Base-by-base conservation (phyloP, 331 rosid genomes). In the Rosa hybrid region DNA sequence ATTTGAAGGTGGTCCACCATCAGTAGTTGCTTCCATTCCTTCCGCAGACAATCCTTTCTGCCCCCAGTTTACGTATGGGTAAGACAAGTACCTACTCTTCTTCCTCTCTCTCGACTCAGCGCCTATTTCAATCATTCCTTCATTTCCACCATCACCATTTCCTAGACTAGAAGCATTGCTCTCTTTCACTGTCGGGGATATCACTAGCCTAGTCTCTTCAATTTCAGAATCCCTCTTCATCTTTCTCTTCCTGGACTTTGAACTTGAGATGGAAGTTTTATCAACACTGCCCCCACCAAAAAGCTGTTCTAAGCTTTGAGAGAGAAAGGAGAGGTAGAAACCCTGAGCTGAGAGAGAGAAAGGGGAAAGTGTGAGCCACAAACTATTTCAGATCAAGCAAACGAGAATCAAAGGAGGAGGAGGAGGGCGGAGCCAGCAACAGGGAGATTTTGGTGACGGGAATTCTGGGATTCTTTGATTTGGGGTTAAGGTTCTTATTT, bases 11-110 rank as follows among this genome's bases (percentile, higher is more conserved):
- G 84, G 73, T 76, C 73, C 86, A 23, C 74, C 57, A 65, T 57
- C 82, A 34, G 9, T 16, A 12, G 75, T 72, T 71, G 83, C 74
- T 72, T 83, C 82, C 53, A 78, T 54, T 10, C 77, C 85, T 77
- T 86, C 92, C 25, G n/a, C 82, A 38, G 82, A 83, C 71, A 67
- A 71, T 70, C 71, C 83, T 62, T 85, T 87, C 71, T 63, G 81
- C 76, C 50, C 87, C 81, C 78, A 79, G 85, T 89, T 89, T 73
- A 90, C 68, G 75, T 90, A 93, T 8, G 97, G 99, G 77, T 81
- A 91, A 80, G 97, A 91, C 79, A 96, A 82, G 83, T 91, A 96
- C 88, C 89, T 90, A 68, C 97, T 93, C 83, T 87, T 91, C 81
- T 86, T 93, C 87, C 99, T 81, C 79, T 79, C 93, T 77, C 97